Evolutionary conservation across 441 rosid species (phyloP).

Genomic region (Gossypium davidsonii): DNA sequence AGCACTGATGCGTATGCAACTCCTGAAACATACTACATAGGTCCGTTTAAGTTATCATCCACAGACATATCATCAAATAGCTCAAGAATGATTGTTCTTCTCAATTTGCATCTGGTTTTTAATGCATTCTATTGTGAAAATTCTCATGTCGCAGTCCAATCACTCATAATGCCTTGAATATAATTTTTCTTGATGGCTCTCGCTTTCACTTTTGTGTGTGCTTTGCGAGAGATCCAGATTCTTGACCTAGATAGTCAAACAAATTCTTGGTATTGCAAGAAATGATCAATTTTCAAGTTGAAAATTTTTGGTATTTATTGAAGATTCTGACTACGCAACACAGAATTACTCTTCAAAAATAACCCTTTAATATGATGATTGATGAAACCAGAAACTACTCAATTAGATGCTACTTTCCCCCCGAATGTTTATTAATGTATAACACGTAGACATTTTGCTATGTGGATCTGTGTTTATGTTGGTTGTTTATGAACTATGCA

Average conservation of each 20-base stretch:
- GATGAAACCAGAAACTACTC: background rate
- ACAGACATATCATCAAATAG: background rate
- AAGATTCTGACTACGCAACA: background rate
- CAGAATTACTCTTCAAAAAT: background rate
- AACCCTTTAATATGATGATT: background rate
- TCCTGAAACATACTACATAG: constrained; percentile 86
- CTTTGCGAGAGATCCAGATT: background rate
- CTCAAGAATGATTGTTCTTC: background rate
- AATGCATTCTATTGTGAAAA: background rate
- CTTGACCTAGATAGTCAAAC: background rate
- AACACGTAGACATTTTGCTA: too few species aligned
- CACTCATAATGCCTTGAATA: background rate
- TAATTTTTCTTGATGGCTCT: background rate
- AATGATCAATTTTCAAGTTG: background rate
- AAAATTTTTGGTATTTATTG: background rate
- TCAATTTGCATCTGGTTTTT: background rate
- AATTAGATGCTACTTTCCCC: too few species aligned
- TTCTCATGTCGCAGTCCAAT: background rate
- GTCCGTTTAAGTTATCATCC: constrained; percentile 36
- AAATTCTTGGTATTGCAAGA: background rate
- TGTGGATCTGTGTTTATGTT: background rate
- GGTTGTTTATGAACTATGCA: background rate
- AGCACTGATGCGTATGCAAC: constrained; percentile 91
- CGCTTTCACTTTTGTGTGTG: background rate
- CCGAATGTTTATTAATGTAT: too few species aligned